Evolutionary conservation across 2,329 filamentous ascomycete species (phyloP).

Genomic region (Stemphylium vesicarium): DNA sequence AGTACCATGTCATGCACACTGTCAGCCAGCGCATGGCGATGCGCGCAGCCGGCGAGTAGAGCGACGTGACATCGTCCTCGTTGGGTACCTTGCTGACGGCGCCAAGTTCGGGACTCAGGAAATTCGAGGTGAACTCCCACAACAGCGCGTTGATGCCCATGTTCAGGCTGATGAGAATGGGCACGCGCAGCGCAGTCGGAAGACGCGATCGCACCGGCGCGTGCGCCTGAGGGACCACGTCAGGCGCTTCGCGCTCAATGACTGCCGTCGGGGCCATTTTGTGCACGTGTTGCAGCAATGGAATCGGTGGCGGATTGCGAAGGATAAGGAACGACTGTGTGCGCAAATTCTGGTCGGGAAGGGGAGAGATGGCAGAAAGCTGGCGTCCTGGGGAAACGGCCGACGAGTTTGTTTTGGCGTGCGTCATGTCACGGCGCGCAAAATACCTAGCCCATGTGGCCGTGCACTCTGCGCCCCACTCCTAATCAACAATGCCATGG

Average conservation of each 20-base stretch:
- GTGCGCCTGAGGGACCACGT: conserved; percentile 32
- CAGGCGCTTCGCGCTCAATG: conserved; percentile 37
- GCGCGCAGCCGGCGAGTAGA: conserved; percentile 56
- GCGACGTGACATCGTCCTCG: conserved; percentile 64
- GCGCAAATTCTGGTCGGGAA: background rate
- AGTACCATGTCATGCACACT: conserved; percentile 74
- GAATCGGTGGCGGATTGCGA: background rate
- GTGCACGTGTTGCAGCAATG: conserved; percentile 5
- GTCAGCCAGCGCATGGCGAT: conserved; percentile 67
- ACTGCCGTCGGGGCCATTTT: conserved; percentile 35
- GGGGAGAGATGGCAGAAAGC: conserved; percentile 4
- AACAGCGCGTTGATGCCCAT: conserved; percentile 69
- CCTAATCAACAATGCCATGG: background rate
- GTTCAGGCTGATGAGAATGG: conserved; percentile 58
- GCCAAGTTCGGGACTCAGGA: conserved; percentile 70
- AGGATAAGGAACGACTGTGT: background rate
- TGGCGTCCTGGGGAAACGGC: background rate
- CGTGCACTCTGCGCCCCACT: too few relatives aligned
- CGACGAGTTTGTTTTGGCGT: conserved; percentile 5
- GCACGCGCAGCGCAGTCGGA: conserved; percentile 48
- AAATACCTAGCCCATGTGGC: too few relatives aligned
- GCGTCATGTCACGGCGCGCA: background rate
- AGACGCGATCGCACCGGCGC: conserved; percentile 40
- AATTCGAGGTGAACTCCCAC: conserved; percentile 66
- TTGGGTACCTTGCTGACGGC: conserved; percentile 66